phyloP scores from a whole-genome alignment of 805 yeast genomes.

The Candida sanyiensis region DNA sequence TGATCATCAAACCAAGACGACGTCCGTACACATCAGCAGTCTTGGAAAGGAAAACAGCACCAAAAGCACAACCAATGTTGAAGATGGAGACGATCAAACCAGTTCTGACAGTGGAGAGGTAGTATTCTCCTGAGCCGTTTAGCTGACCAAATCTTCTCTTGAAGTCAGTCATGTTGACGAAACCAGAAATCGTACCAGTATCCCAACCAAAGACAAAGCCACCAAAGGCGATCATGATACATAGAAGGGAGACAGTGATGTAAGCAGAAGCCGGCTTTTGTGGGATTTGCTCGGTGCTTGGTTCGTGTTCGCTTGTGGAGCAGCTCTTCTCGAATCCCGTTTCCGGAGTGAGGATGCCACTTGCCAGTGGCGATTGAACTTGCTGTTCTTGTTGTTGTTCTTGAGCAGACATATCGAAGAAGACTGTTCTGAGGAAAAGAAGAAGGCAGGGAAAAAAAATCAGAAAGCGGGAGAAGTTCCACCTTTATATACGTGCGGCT shows the following conservation, averaged over 20 bases:
- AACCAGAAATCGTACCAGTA: slow-evolving; percentile 76
- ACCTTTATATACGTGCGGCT: too few species aligned
- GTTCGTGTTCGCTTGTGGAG: slow-evolving; percentile 14
- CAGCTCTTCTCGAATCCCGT: slow-evolving; percentile 14
- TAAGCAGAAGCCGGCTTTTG: slow-evolving; percentile 30
- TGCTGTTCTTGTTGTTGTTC: slow-evolving; percentile 8
- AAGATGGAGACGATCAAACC: slow-evolving; percentile 56
- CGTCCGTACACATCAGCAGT: slow-evolving; percentile 62
- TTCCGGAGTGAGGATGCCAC: slow-evolving; percentile 23
- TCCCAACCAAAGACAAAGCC: slow-evolving; percentile 79
- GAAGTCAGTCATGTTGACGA: slow-evolving; percentile 54
- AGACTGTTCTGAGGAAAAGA: not conserved
- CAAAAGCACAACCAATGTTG: slow-evolving; percentile 73
- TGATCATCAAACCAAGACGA: slow-evolving; percentile 54
- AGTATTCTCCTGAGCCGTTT: slow-evolving; percentile 36
- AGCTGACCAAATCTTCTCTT: slow-evolving; percentile 49
- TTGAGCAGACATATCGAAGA: not conserved
- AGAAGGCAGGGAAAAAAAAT: too few species aligned
- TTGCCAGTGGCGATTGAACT: slow-evolving; percentile 11
- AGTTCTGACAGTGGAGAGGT: slow-evolving; percentile 46
- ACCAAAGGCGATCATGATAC: slow-evolving; percentile 59
- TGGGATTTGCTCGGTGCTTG: slow-evolving; percentile 21
- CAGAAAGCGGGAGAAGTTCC: too few species aligned
- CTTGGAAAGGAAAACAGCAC: slow-evolving; percentile 56
- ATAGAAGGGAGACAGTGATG: slow-evolving; percentile 15